Percentiles rank a stretch among this genome's conserved stretches.
These are phyloP conservation scores for Hydrangea macrophylla DNA, from an alignment of 148 eudicot species.

Conservation along the genomic window DNA sequence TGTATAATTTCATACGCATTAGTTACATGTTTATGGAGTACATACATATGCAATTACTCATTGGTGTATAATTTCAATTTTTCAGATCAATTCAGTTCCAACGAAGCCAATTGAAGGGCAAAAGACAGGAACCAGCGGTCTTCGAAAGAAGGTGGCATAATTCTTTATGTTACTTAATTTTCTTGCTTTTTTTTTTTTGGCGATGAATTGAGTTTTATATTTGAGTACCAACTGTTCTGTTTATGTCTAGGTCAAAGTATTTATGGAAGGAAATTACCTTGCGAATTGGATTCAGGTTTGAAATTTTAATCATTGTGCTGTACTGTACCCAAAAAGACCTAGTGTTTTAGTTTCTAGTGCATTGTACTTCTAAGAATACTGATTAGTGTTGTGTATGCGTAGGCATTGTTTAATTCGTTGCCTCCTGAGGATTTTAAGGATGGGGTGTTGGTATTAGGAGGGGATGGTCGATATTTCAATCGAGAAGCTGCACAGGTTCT, in stretches of 20 bases:
- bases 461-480: conserved; percentile 95
- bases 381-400: conserved; percentile 16
- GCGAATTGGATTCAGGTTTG: conserved; percentile 99
- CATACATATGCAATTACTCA: neutral
- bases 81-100: conserved; percentile 64
- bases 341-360: neutral
- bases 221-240: conserved; percentile 7
- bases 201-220: neutral
- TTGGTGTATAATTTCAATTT: neutral
- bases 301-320: neutral
- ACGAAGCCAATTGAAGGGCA: conserved; percentile 76
- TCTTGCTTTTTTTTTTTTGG: conserved; percentile 4
- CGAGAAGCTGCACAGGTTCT: conserved; percentile 92
- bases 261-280: conserved; percentile 88
- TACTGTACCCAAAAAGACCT: neutral
- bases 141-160: conserved; percentile 72
- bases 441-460: conserved; percentile 91
- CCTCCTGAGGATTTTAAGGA: conserved; percentile 74
- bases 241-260: conserved; percentile 71
- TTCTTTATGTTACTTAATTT: neutral
- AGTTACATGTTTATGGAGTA: neutral
- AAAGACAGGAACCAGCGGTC: conserved; percentile 95
- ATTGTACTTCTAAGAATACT: neutral
- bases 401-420: conserved; percentile 91
- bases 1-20: neutral